Evolutionary conservation across 1,284 basidiomycete species (phyloP).

Genomic region (Fomes fomentarius): DNA sequence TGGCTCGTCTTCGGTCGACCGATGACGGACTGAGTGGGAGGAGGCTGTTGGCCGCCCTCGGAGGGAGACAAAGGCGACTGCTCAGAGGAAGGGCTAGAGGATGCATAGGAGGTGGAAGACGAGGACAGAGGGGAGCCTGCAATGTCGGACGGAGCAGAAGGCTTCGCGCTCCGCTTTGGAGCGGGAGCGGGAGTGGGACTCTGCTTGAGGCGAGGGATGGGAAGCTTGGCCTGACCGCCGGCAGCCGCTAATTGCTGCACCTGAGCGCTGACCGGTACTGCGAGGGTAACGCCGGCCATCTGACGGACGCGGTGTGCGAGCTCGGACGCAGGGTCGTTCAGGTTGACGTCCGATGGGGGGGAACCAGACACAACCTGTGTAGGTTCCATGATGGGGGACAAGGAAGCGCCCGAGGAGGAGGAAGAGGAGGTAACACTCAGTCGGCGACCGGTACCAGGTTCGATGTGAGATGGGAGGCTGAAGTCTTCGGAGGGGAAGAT

Average conservation of each 20-base stretch:
- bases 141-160: conserved; percentile 22
- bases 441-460: conserved; percentile 35
- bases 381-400: conserved; percentile 49
- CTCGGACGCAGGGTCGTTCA: conserved; percentile 49
- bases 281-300: conserved; percentile 62
- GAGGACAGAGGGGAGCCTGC: conserved; percentile 31
- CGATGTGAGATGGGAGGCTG: conserved; percentile 20
- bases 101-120: conserved; percentile 37
- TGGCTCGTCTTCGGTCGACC: conserved; percentile 83
- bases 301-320: conserved; percentile 62
- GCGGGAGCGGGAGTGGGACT: conserved; percentile 22
- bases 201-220: conserved; percentile 39
- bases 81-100: conserved; percentile 31
- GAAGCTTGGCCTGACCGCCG: conserved; percentile 36
- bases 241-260: conserved; percentile 36
- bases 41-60: conserved; percentile 17
- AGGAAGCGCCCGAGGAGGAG: conserved; percentile 53
- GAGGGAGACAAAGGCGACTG: conserved; percentile 26
- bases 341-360: conserved; percentile 28
- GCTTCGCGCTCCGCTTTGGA: conserved; percentile 29
- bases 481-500: conserved; percentile 26
- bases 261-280: conserved; percentile 50
- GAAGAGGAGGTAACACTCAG: conserved; percentile 49
- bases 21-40: conserved; percentile 30
- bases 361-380: conserved; percentile 26